A percentile compares a stretch with the other conserved stretches of the same genome.
These are phyloP conservation scores for Nakazawaea ishiwadae DNA, from an alignment of 805 yeast species.

Conservation along the genomic window DNA sequence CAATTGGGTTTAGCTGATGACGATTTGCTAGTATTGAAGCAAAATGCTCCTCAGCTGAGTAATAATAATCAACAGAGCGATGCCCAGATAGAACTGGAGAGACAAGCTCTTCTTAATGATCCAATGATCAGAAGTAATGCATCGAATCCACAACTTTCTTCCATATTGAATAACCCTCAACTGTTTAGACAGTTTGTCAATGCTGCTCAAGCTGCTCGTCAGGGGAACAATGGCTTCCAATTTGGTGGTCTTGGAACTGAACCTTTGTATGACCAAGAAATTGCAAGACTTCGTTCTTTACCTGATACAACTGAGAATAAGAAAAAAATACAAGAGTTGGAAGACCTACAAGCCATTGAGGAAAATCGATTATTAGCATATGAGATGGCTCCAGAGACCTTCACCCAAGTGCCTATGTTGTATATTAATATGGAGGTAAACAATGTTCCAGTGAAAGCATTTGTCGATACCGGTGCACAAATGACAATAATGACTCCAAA, in stretches of 20 bases:
- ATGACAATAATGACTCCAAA: constrained; percentile 75
- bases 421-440: constrained; percentile 76
- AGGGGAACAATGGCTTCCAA: not conserved
- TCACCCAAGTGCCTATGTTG: constrained; percentile 78
- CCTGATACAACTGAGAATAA: constrained; percentile 73
- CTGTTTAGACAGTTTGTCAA: constrained; percentile 26
- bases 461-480: constrained; percentile 97
- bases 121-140: constrained; percentile 21
- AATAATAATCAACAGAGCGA: constrained; percentile 14
- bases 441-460: constrained; percentile 79
- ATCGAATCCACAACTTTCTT: constrained; percentile 19
- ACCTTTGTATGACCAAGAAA: constrained; percentile 6
- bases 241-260: constrained; percentile 8
- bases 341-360: constrained; percentile 67
- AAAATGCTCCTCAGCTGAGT: constrained; percentile 22
- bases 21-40: constrained; percentile 48
- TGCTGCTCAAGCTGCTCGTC: constrained; percentile 7
- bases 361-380: constrained; percentile 76
- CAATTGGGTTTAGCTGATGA: constrained; percentile 48
- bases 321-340: constrained; percentile 58
- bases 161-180: constrained; percentile 17
- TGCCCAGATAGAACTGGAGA: constrained; percentile 38
- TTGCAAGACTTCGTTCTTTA: constrained; percentile 9
- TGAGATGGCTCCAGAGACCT: constrained; percentile 88
- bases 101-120: constrained; percentile 44